Base-by-base conservation (phyloP, 2,329 filamentous ascomycete genomes). In the Talaromyces marneffei region DNA sequence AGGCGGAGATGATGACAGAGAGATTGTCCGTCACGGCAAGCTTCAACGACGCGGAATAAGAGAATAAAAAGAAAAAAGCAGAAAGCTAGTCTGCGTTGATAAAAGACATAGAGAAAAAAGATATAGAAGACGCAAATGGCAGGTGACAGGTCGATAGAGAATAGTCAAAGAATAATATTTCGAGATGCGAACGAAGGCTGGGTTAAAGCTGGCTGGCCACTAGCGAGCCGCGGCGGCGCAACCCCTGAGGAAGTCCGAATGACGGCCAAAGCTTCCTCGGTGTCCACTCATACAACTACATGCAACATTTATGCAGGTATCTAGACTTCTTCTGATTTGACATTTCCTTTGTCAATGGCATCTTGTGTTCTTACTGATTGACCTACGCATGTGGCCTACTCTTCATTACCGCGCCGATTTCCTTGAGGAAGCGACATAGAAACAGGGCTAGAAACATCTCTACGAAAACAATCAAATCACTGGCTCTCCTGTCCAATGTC, bases 131-230 rank as follows among this genome's bases (percentile, higher is more conserved):
- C 29, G 48, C 29, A 33, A 52, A 29, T 18, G n/a, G 16, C n/a
- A 52, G 29, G 27, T 20, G 44, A 8, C 4, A 18, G 44, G 14
- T 29, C 14, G 29, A n/a, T 35, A 7, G 9, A 29, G 6, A 29
- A 18, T 23, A 48, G 25, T 29, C 3, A n/a, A 40, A 29, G n/a
- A 46, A 48, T 53, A 60, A 46, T 62, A 37, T 44, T 55, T 61
- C 33, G 39, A 57, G 44, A 56, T 42, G 33, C 31, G 10, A 62
- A 61, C 54, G 61, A 68, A 64, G 56, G 56, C 56, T 58, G 65
- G 66, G 66, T 64, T 66, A 69, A 68, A 70, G 48, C 48, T 52
- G 46, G 66, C 68, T 69, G 68, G 68, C 66, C 65, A 65, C 69
- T 70, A 62, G 60, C 56, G 55, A 68, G 65, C 68, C 54, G 56